Conservation (phyloP, 768 basidiomycete genomes). For the Suillus clintonianus region DNA sequence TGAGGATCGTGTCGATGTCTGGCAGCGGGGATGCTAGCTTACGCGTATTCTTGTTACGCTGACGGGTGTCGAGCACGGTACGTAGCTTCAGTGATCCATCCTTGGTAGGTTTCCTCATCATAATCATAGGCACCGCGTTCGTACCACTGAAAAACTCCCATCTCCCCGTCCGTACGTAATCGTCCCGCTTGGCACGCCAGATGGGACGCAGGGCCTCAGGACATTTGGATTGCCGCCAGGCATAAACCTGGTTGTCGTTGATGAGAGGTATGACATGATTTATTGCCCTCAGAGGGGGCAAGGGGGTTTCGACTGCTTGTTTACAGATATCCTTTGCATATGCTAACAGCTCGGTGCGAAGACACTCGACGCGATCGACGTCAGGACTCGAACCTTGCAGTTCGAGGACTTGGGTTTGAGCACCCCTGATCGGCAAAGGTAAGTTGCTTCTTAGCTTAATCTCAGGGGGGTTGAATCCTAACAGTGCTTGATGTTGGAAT, state of each 20-base stretch:
- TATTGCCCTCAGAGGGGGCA: slow-evolving; percentile 34
- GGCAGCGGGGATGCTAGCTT: slow-evolving; percentile 30
- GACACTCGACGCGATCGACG: too few relatives aligned
- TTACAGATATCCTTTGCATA: slow-evolving; percentile 30
- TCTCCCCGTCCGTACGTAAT: slow-evolving; percentile 38
- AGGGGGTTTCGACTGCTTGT: slow-evolving; percentile 26
- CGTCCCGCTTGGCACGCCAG: slow-evolving; percentile 31
- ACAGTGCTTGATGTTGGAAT: slow-evolving; percentile 30
- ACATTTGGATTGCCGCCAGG: slow-evolving; percentile 38
- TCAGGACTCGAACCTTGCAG: not conserved
- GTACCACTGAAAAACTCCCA: slow-evolving; percentile 28
- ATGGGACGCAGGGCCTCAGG: slow-evolving; percentile 28
- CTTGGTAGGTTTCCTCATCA: slow-evolving; percentile 28
- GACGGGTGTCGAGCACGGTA: slow-evolving; percentile 25
- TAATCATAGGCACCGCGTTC: slow-evolving; percentile 36
- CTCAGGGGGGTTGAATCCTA: slow-evolving; percentile 28
- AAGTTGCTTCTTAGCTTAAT: slow-evolving; percentile 15
- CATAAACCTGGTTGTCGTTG: slow-evolving; percentile 31
- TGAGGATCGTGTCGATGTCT: too few relatives aligned
- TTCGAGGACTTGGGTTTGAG: not conserved
- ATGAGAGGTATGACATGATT: slow-evolving; percentile 40
- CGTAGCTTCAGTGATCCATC: slow-evolving; percentile 20
- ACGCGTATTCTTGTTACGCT: slow-evolving; percentile 33
- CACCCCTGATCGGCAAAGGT: slow-evolving; percentile 17
- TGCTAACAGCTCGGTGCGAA: too few relatives aligned